phyloP scores from a whole-genome alignment of 179 eudicot genomes.

The Spinacia oleracea region DNA sequence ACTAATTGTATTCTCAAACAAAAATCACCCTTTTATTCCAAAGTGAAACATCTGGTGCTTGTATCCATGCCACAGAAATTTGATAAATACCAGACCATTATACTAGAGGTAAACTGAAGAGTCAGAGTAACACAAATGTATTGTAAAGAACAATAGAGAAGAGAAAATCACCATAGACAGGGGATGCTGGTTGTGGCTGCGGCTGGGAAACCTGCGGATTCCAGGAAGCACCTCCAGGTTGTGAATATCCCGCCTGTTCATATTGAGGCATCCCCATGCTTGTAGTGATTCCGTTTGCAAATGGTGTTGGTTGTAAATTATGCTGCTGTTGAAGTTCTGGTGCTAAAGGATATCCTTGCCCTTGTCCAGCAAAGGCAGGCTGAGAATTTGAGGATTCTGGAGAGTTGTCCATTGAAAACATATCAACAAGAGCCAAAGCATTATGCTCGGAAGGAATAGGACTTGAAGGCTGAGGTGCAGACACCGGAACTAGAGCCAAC shows the following conservation, averaged over 20 bases:
- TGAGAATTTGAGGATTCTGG: conserved; percentile 36
- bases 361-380: conserved; percentile 42
- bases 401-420: conserved; percentile 50
- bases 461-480: conserved; percentile 56
- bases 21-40: not conserved
- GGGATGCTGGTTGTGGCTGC: conserved; percentile 64
- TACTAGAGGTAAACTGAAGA: not conserved
- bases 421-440: conserved; percentile 81
- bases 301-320: conserved; percentile 48
- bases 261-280: conserved; percentile 44
- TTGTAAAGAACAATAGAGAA: conserved; percentile 17
- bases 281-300: conserved; percentile 57
- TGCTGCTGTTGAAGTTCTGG: conserved; percentile 68
- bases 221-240: conserved; percentile 58
- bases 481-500: conserved; percentile 77
- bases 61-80: not conserved
- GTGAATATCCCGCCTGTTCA: conserved; percentile 55
- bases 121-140: not conserved
- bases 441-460: conserved; percentile 66
- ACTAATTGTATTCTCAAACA: too few relatives aligned
- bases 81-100: not conserved
- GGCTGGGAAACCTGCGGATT: conserved; percentile 53
- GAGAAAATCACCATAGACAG: conserved; percentile 56
- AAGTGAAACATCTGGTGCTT: not conserved
- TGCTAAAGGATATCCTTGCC: conserved; percentile 46